Evolutionary conservation across 2,329 filamentous ascomycete genomes (phyloP), one percentile per base, ranked within the genome.

Genomic region (Furcasterigmium furcatum): DNA sequence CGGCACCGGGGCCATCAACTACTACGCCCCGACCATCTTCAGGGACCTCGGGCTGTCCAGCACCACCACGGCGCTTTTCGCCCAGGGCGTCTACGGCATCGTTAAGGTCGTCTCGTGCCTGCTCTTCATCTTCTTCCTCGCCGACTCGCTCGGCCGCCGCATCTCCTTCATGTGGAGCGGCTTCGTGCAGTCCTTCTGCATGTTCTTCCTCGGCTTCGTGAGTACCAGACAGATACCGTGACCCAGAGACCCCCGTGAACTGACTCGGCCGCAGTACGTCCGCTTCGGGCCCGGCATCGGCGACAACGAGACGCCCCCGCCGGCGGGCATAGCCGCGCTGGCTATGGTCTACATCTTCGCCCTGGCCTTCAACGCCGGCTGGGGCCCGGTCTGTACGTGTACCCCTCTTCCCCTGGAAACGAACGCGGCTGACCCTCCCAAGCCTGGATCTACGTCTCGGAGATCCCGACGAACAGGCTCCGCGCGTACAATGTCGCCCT

Each of bases 21-120:
- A 83, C 64, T 84, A 83, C 51, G 77, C 79, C 0, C 82, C 83
- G 0, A 71, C 72, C 16, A 85, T 87, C 46, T 87, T 87, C 64
- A 63, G 65, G 14, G 68, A 74, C 47, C 64, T 86, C 3, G 83
- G 83, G 8, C 66, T 87, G 2, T 52, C 55, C 4, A 59, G 58
- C 4, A 78, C 73, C 3, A 62, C 72, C 18, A 73, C 74, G n/a
- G 76, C 75, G 19, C 74, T 87, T 6, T 84, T 87, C 56, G 82
- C 84, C 2, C 85, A 83, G 1, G 83, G 84, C 14, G 76, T 87
- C 50, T 87, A 86, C 56, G 83, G 83, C 7, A 74, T 86, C 34
- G 78, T 86, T 30, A 87, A 87, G 58, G 81, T 84, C 65, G 64
- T 73, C 5, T 76, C 79, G 16, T 85, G 80, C 53, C 67, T 75